phyloP scores from a whole-genome alignment of 768 basidiomycete genomes.

The Leccinum subgranulosum region DNA sequence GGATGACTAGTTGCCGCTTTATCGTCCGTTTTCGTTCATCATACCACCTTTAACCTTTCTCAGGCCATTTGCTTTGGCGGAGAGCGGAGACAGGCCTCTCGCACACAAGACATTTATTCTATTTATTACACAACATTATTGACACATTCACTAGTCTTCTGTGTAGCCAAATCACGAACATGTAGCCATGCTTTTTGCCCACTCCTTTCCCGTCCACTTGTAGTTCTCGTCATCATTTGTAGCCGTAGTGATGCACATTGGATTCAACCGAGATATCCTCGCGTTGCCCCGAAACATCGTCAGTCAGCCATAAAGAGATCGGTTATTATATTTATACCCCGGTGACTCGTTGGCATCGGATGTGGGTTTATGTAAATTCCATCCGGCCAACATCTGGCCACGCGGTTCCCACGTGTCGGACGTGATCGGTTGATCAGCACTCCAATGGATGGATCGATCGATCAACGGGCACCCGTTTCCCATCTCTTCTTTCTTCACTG shows the following conservation, averaged over 20 bases:
- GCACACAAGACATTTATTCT: constrained; percentile 8
- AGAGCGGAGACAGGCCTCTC: constrained; percentile 9
- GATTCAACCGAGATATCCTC: constrained; percentile 2
- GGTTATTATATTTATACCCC: background rate
- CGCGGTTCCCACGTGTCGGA: background rate
- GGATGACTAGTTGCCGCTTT: constrained; percentile 46
- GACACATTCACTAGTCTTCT: constrained; percentile 10
- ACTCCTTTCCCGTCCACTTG: constrained; percentile 17
- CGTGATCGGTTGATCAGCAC: background rate
- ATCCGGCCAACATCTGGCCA: constrained; percentile 1
- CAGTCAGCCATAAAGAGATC: background rate
- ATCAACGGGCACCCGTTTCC: background rate
- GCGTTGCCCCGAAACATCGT: background rate
- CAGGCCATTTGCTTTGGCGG: constrained; percentile 4
- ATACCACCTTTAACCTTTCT: constrained; percentile 1
- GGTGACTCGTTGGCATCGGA: background rate
- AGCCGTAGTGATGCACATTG: constrained; percentile 18
- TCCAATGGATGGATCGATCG: background rate
- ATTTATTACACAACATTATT: constrained; percentile 15
- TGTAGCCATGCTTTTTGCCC: constrained; percentile 23
- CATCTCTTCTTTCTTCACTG: constrained; percentile 3
- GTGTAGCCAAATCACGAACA: constrained; percentile 22
- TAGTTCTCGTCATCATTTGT: constrained; percentile 20
- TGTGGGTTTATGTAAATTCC: background rate
- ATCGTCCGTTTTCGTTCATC: constrained; percentile 13